These are phyloP conservation scores for Globisporangium yorkense DNA, from an alignment of 352 stramenopile species.

Conservation along the genomic window DNA sequence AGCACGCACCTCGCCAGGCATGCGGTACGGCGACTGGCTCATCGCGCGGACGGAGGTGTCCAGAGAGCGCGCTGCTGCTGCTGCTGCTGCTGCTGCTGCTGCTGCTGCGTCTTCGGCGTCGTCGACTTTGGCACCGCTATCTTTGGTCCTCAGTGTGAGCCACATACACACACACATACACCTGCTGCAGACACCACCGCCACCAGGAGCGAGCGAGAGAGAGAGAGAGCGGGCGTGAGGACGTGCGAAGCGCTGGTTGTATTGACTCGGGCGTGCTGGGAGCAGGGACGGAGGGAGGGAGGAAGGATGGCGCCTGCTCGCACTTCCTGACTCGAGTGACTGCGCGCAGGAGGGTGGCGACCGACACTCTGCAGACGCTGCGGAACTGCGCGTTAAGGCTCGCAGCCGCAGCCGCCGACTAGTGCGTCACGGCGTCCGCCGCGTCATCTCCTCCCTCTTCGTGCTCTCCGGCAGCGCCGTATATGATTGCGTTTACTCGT, in stretches of 20 bases:
- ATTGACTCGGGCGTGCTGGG: neutral
- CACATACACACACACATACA: neutral
- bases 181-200: no score
- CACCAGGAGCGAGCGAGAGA: neutral
- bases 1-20: constrained; percentile 5
- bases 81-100: neutral
- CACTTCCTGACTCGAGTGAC: neutral
- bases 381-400: constrained; percentile 1
- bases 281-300: neutral
- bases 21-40: constrained; percentile 12
- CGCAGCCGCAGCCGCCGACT: neutral
- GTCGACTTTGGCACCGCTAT: neutral
- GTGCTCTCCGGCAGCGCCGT: neutral
- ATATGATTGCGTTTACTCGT: constrained; percentile 24
- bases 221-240: neutral
- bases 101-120: neutral
- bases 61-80: neutral
- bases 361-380: neutral
- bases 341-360: no score
- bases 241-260: neutral
- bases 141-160: neutral
- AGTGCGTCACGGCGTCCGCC: neutral
- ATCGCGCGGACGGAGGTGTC: neutral
- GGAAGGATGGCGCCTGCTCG: neutral
- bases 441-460: neutral